Conservation (phyloP, 495 filamentous ascomycete species). For the Pyronema omphalodes region DNA sequence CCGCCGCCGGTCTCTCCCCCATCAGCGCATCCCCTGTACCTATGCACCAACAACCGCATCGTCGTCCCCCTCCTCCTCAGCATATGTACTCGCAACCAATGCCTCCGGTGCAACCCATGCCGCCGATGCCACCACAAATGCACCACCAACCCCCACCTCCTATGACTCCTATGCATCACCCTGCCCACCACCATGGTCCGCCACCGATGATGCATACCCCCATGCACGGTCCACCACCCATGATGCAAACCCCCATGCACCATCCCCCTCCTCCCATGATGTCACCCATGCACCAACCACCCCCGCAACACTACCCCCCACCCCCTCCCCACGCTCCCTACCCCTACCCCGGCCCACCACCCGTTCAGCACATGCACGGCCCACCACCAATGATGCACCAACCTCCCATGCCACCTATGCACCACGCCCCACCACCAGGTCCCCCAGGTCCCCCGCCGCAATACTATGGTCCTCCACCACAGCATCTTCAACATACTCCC, state of each 20-base stretch:
- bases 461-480: slow-evolving; percentile 4
- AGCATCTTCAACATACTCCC: not conserved
- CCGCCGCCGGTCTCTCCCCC: slow-evolving; percentile 17
- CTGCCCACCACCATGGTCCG: slow-evolving; percentile 9
- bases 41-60: slow-evolving; percentile 8
- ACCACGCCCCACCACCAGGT: not conserved
- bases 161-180: slow-evolving; percentile 5
- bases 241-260: too few relatives aligned
- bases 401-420: not conserved
- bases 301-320: not conserved
- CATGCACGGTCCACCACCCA: slow-evolving; percentile 1
- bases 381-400: not conserved
- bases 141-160: slow-evolving; percentile 6
- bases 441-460: slow-evolving; percentile 6
- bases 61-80: not conserved
- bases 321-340: not conserved
- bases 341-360: not conserved
- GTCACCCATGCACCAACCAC: slow-evolving; percentile 6
- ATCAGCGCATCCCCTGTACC: slow-evolving; percentile 13
- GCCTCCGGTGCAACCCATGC: too few relatives aligned
- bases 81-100: slow-evolving; percentile 5
- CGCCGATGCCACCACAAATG: not conserved
- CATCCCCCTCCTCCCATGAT: too few relatives aligned
- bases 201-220: slow-evolving; percentile 2
- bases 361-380: not conserved